Evolutionary conservation across 257 asterid genomes (phyloP).

Genomic region (Cinchona pubescens): DNA sequence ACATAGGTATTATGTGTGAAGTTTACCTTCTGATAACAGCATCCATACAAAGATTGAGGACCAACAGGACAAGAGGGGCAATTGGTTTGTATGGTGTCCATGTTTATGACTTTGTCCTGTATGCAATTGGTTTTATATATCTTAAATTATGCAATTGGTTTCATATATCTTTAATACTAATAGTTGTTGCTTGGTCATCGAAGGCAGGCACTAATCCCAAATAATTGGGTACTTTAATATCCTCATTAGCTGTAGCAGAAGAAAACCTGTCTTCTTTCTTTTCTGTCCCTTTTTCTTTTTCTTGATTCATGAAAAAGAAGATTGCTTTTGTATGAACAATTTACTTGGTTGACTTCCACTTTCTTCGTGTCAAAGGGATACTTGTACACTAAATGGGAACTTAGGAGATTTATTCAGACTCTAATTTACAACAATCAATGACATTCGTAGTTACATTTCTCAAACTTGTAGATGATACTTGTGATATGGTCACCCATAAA

Average conservation of each 20-base stretch:
- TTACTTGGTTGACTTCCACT: background rate
- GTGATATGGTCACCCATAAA: too few relatives aligned
- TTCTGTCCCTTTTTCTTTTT: background rate
- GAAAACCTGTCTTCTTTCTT: background rate
- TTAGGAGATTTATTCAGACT: too few relatives aligned
- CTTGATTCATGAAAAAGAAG: background rate
- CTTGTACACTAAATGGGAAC: background rate
- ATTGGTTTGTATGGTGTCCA: background rate
- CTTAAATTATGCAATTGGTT: too few relatives aligned
- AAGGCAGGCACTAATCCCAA: background rate
- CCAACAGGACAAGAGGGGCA: background rate
- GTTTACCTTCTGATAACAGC: background rate
- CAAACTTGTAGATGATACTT: too few relatives aligned
- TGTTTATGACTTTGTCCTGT: background rate
- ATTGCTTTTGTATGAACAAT: background rate
- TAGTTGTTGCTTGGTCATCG: background rate
- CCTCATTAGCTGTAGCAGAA: background rate
- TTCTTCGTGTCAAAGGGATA: background rate
- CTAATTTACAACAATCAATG: too few relatives aligned
- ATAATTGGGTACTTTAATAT: background rate
- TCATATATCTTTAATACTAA: background rate
- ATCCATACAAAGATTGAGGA: background rate
- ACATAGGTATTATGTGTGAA: background rate
- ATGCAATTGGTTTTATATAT: background rate
- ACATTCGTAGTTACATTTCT: too few relatives aligned